Conservation (phyloP, 2,329 filamentous ascomycete species). For the Aspergillus sp. region DNA sequence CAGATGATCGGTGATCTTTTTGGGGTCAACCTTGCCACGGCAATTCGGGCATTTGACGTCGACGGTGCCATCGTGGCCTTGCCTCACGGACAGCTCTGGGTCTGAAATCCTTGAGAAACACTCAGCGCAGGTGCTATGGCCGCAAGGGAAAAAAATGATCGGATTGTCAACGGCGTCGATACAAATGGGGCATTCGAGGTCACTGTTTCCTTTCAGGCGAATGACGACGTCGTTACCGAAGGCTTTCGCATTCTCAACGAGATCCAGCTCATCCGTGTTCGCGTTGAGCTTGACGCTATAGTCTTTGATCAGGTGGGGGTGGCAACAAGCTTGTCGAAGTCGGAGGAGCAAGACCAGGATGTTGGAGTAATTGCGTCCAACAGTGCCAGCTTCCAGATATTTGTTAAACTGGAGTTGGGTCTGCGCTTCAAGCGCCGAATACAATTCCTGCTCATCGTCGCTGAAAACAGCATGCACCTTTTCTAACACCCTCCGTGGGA, state of each 20-base stretch:
- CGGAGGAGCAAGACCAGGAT: constrained; percentile 77
- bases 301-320: constrained; percentile 70
- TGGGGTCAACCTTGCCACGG: constrained; percentile 64
- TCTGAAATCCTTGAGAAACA: constrained; percentile 72
- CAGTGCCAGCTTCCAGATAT: constrained; percentile 66
- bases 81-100: constrained; percentile 55
- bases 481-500: constrained; percentile 66
- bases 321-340: constrained; percentile 77
- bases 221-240: constrained; percentile 61
- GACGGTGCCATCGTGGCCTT: constrained; percentile 57
- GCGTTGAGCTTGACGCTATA: constrained; percentile 54
- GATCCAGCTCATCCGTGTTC: constrained; percentile 53
- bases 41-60: constrained; percentile 73
- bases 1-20: constrained; percentile 70
- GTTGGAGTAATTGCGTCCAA: constrained; percentile 73
- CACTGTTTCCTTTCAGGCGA: constrained; percentile 62
- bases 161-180: constrained; percentile 74
- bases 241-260: constrained; percentile 62
- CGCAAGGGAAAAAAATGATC: constrained; percentile 77
- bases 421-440: constrained; percentile 64
- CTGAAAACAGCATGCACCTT: constrained; percentile 65
- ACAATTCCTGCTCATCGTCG: constrained; percentile 64
- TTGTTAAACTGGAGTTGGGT: constrained; percentile 73
- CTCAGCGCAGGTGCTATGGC: constrained; percentile 74
- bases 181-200: constrained; percentile 80